Evolutionary conservation across 1,284 basidiomycete species (phyloP).

Genomic region (Heterobasidion occidentale): DNA sequence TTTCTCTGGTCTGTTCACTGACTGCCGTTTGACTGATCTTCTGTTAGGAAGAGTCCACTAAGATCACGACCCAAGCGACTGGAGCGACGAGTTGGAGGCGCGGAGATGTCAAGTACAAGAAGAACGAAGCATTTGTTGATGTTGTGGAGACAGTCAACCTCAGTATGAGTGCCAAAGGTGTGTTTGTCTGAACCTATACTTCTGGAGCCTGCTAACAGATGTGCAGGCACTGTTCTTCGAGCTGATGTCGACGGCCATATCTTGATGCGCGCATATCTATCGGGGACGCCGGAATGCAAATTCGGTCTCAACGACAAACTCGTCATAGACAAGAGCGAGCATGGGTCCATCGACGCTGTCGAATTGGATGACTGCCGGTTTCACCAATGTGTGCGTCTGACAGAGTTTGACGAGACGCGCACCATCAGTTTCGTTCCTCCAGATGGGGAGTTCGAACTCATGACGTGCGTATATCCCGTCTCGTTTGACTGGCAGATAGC

Average conservation of each 20-base stretch:
- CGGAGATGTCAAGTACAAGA: constrained; percentile 94
- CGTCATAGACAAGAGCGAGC: constrained; percentile 85
- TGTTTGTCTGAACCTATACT: constrained; percentile 10
- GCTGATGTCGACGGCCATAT: constrained; percentile 98
- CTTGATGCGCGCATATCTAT: constrained; percentile 94
- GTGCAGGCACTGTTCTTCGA: constrained; percentile 80
- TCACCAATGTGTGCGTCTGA: constrained; percentile 95
- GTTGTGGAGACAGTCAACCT: constrained; percentile 96
- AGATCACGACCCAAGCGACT: constrained; percentile 94
- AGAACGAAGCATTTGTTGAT: constrained; percentile 98
- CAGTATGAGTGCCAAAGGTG: constrained; percentile 93
- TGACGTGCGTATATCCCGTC: constrained; percentile 56
- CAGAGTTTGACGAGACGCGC: constrained; percentile 89
- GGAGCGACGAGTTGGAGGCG: constrained; percentile 92
- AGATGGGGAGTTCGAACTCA: constrained; percentile 98
- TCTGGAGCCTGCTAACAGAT: not conserved
- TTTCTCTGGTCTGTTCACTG: constrained; percentile 8
- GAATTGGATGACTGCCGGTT: constrained; percentile 98
- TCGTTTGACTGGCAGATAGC: not conserved
- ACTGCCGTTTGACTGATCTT: constrained; percentile 4
- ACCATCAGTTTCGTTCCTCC: constrained; percentile 97
- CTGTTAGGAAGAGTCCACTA: constrained; percentile 85
- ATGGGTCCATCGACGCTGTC: constrained; percentile 64
- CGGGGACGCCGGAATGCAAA: constrained; percentile 95
- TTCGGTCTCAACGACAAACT: constrained; percentile 98